Evolutionary conservation across 257 asterid genomes (phyloP), one percentile per base, ranked within the genome.

Genomic region (Fraxinus cuspidata): DNA sequence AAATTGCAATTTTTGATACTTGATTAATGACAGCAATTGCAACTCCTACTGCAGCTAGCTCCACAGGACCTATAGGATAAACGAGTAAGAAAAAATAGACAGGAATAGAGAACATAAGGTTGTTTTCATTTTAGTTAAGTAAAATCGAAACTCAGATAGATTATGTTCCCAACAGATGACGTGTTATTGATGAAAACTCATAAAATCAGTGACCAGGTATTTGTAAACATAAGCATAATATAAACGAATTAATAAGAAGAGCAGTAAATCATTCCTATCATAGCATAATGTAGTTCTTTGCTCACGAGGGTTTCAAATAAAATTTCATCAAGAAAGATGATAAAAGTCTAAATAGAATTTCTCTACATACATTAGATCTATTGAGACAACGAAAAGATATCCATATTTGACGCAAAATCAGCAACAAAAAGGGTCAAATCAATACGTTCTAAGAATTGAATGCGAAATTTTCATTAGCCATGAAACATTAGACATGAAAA

Each of bases 11-110:
- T 79, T 84, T 89, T 29, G 91, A 85, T 49, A 81, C 89, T 85
- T 87, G 93, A 79, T 89, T 89, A n/a, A 89, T 71, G 13, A 89
- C 25, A 29, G 90, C 91, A 72, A 89, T 87, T 9, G 93, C 85
- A 66, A 87, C 90, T 68, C 93, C 93, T 29, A 87, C 93, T 65
- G 89, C 93, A 4, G 89, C 91, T 25, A 89, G 88, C 80, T 89
- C 94, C 78, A 84, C 84, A 7, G 89, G 84, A 73, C 91, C 92
- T 86, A 69, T 72, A 79, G 47, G 32, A 32, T 31, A 28, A 49
- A 72, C 15, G n/a, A 66, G 42, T 9, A 38, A 71, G 32, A 67
- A 15, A 58, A 80, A 42, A 23, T 58, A 19, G 58, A 15, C 21
- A 47, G 58, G 58, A 47, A 47, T 15, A 15, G 21, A 16, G 21